Percentiles rank a stretch among this genome's conserved stretches.
Conservation (phyloP, 2,329 filamentous ascomycete genomes). For the Ophiostoma quercus region DNA sequence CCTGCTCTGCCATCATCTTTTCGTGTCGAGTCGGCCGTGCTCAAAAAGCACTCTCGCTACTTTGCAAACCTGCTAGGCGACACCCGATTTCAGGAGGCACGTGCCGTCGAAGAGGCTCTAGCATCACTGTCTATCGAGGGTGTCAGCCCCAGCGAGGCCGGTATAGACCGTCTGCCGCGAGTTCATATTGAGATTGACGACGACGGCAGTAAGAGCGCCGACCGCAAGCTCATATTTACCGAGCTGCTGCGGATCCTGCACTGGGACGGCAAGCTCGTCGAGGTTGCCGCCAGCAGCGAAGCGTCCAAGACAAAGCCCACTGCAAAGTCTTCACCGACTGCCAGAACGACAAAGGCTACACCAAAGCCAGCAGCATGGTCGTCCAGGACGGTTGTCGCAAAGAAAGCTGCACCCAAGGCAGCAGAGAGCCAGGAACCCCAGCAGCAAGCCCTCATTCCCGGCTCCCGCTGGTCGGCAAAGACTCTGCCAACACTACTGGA, state of each 20-base stretch:
- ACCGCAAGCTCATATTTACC: slow-evolving; percentile 57
- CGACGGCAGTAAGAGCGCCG: slow-evolving; percentile 56
- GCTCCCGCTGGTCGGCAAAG: slow-evolving; percentile 29
- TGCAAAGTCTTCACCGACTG: neutral
- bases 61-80: slow-evolving; percentile 63
- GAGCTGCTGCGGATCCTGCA: slow-evolving; percentile 66
- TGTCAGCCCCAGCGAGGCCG: slow-evolving; percentile 44
- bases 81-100: slow-evolving; percentile 58
- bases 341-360: neutral
- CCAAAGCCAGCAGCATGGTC: neutral
- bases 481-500: slow-evolving; percentile 53
- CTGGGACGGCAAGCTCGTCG: slow-evolving; percentile 38
- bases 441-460: slow-evolving; percentile 10
- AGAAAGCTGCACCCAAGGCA: slow-evolving; percentile 2
- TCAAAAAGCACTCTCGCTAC: slow-evolving; percentile 62
- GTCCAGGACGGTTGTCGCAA: neutral
- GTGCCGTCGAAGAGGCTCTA: slow-evolving; percentile 48
- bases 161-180: slow-evolving; percentile 52
- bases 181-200: slow-evolving; percentile 64
- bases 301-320: neutral
- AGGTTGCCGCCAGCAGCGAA: neutral
- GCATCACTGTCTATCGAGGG: slow-evolving; percentile 45
- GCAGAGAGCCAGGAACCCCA: neutral
- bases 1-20: slow-evolving; percentile 46
- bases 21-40: slow-evolving; percentile 52